Conservation (phyloP, 495 filamentous ascomycete species). For the Elaphomyces granulatus region DNA sequence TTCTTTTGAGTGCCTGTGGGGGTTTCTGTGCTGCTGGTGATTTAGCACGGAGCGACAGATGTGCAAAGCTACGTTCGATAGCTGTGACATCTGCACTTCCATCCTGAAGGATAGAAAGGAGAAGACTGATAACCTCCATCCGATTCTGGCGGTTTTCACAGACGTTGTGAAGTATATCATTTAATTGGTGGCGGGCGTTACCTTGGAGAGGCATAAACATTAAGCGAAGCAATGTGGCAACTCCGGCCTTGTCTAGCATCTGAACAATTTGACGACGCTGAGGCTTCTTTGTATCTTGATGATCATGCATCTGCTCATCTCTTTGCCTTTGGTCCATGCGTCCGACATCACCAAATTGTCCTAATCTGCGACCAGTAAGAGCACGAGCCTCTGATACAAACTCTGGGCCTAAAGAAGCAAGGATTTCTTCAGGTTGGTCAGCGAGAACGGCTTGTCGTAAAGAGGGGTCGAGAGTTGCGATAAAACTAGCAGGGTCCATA, state of each 20-base stretch:
- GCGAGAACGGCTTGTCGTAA: slow-evolving; percentile 76
- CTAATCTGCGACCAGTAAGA: slow-evolving; percentile 44
- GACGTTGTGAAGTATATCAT: slow-evolving; percentile 72
- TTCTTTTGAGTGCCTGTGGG: slow-evolving; percentile 61
- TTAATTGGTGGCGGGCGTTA: slow-evolving; percentile 62
- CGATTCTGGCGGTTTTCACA: slow-evolving; percentile 91
- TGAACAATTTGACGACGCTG: slow-evolving; percentile 72
- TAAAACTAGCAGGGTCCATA: slow-evolving; percentile 85
- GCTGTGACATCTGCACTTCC: slow-evolving; percentile 84
- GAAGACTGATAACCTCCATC: slow-evolving; percentile 81
- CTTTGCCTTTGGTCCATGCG: slow-evolving; percentile 32
- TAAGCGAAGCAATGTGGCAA: slow-evolving; percentile 83
- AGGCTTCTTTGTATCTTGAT: slow-evolving; percentile 45
- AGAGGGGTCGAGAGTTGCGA: slow-evolving; percentile 75
- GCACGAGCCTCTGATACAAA: slow-evolving; percentile 76
- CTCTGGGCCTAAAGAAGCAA: slow-evolving; percentile 72
- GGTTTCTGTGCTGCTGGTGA: slow-evolving; percentile 64
- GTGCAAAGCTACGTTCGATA: slow-evolving; percentile 87
- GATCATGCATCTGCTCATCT: slow-evolving; percentile 23
- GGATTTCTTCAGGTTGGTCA: slow-evolving; percentile 79
- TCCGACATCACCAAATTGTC: slow-evolving; percentile 43
- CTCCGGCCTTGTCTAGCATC: slow-evolving; percentile 90
- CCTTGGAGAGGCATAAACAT: slow-evolving; percentile 94
- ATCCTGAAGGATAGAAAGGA: slow-evolving; percentile 93
- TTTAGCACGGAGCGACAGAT: slow-evolving; percentile 82